Conservation (phyloP, 2,329 filamentous ascomycete species). For the Myriosclerotinia duriaeana region DNA sequence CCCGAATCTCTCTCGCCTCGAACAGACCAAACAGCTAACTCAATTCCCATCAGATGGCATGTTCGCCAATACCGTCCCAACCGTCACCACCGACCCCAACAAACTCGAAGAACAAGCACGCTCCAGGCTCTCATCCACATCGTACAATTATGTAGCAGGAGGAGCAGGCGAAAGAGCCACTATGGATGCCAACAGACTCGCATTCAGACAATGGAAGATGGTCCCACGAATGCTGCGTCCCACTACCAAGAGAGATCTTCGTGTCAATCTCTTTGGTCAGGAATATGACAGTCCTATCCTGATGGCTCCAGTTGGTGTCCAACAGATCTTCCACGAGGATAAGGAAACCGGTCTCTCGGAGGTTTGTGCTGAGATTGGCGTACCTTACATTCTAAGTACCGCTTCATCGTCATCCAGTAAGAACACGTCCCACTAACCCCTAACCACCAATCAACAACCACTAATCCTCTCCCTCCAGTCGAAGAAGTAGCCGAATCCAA, state of each 20-base stretch:
- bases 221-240: constrained; percentile 57
- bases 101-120: constrained; percentile 56
- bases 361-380: constrained; percentile 58
- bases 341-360: constrained; percentile 62
- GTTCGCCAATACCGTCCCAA: constrained; percentile 48
- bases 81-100: constrained; percentile 59
- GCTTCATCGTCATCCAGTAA: constrained; percentile 47
- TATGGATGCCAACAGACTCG: constrained; percentile 62
- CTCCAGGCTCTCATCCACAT: constrained; percentile 47
- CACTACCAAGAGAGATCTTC: constrained; percentile 34
- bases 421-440: not conserved
- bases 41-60: constrained; percentile 46
- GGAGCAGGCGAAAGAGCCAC: constrained; percentile 62
- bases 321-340: constrained; percentile 64
- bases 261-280: constrained; percentile 52
- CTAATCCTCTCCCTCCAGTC: constrained; percentile 49
- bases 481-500: constrained; percentile 64
- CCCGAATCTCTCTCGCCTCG: not conserved
- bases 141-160: constrained; percentile 62
- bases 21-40: not conserved
- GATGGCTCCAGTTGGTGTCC: constrained; percentile 68
- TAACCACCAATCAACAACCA: not conserved
- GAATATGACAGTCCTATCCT: constrained; percentile 53
- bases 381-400: constrained; percentile 69
- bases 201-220: constrained; percentile 64